Conservation (phyloP, 148 eudicot species). For the Pharnaceum exiguum region DNA sequence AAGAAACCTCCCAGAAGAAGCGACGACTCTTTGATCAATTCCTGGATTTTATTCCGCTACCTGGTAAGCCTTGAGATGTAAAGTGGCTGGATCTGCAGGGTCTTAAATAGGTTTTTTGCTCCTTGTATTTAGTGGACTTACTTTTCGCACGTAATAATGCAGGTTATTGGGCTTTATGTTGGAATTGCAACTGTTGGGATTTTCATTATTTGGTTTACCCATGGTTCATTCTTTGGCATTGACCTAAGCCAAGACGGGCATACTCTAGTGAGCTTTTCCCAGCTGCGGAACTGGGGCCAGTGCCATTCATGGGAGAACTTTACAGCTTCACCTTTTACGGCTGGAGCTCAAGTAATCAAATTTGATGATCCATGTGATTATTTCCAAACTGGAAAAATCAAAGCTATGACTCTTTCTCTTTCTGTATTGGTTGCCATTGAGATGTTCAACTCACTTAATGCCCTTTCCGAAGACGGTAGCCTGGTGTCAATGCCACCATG, state of each 20-base stretch:
- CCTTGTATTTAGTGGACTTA: neutral
- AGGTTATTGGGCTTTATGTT: conserved; percentile 70
- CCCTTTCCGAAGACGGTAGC: conserved; percentile 69
- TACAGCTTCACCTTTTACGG: conserved; percentile 49
- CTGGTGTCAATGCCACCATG: conserved; percentile 75
- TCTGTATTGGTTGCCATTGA: conserved; percentile 76
- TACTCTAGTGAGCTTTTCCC: conserved; percentile 56
- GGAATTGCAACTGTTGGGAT: conserved; percentile 69
- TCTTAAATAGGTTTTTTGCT: neutral
- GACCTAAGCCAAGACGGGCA: conserved; percentile 70
- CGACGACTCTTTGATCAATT: conserved; percentile 74
- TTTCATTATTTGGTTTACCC: conserved; percentile 70
- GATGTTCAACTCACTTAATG: conserved; percentile 78
- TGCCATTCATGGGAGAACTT: conserved; percentile 59
- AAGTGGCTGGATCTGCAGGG: neutral
- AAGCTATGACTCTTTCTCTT: conserved; percentile 77
- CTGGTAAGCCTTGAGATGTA: conserved; percentile 39
- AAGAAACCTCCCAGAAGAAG: conserved; percentile 84
- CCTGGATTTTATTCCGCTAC: conserved; percentile 83
- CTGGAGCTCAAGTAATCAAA: conserved; percentile 49
- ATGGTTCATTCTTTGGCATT: conserved; percentile 58
- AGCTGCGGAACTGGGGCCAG: conserved; percentile 69
- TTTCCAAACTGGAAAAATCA: conserved; percentile 58
- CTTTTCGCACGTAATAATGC: conserved; percentile 17
- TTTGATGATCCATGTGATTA: conserved; percentile 69